phyloP scores from a whole-genome alignment of 805 yeast genomes.

The Saccharomycopsis sp. region DNA sequence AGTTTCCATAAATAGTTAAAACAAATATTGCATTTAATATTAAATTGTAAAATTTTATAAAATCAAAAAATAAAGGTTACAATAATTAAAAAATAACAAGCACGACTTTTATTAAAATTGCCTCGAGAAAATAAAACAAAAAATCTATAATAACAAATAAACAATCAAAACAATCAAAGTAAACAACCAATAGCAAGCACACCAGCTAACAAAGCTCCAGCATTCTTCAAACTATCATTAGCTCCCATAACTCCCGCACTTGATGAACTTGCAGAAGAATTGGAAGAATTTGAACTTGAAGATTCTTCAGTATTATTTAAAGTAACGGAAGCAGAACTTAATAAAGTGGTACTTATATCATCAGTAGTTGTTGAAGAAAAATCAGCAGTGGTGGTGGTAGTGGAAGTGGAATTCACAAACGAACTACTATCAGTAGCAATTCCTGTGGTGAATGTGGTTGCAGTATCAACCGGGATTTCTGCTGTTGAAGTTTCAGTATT shows the following conservation, averaged over 20 bases:
- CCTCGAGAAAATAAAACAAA: no score
- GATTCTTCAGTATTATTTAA: neutral
- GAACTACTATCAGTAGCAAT: neutral
- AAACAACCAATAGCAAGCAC: neutral
- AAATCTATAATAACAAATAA: no score
- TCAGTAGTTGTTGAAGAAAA: neutral
- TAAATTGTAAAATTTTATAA: no score
- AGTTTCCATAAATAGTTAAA: conserved; percentile 16
- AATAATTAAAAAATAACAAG: no score
- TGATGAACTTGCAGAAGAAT: neutral
- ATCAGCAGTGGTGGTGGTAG: neutral
- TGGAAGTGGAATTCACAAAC: neutral
- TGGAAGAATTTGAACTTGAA: no score
- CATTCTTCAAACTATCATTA: neutral
- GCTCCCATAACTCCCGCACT: neutral
- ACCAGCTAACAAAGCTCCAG: neutral
- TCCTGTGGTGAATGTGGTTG: conserved; percentile 9
- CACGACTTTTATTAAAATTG: no score
- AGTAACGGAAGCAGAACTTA: no score
- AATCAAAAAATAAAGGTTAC: no score
- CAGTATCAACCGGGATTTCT: conserved; percentile 6
- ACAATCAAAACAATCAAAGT: neutral
- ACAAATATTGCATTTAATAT: no score
- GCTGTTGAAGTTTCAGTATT: neutral
- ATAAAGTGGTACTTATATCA: neutral